Conservation (phyloP, 768 basidiomycete genomes). For the Pisolithus marmoratus region DNA sequence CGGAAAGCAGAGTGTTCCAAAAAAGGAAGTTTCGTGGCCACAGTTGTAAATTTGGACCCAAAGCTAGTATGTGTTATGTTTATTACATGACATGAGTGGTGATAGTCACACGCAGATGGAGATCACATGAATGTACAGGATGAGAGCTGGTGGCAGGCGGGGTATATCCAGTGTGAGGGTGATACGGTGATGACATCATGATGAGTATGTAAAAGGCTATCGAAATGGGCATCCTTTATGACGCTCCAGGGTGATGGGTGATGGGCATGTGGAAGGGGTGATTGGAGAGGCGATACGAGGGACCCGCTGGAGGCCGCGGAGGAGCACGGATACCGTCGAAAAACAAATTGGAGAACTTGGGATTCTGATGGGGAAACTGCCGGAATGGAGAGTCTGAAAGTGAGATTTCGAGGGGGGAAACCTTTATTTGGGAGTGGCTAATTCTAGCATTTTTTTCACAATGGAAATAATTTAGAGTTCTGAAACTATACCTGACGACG, state of each 20-base stretch:
- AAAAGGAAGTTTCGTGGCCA: constrained; percentile 5
- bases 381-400: constrained; percentile 1
- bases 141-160: background rate
- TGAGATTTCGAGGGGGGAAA: background rate
- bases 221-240: background rate
- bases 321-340: background rate
- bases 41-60: background rate
- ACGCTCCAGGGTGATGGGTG: background rate
- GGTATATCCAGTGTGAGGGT: background rate
- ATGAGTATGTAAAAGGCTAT: constrained; percentile 1
- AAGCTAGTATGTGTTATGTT: background rate
- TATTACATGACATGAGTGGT: background rate
- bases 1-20: constrained; percentile 2
- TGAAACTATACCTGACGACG: constrained; percentile 13
- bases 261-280: background rate
- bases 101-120: no score
- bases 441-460: constrained; percentile 1
- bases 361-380: background rate
- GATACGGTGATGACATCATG: background rate
- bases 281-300: constrained; percentile 3
- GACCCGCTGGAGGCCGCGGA: background rate
- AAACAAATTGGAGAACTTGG: background rate
- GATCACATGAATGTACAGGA: background rate
- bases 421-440: background rate
- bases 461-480: constrained; percentile 12